These are phyloP conservation scores for Coniella vitis DNA, from an alignment of 2,329 filamentous ascomycete genomes.

Conservation along the genomic window DNA sequence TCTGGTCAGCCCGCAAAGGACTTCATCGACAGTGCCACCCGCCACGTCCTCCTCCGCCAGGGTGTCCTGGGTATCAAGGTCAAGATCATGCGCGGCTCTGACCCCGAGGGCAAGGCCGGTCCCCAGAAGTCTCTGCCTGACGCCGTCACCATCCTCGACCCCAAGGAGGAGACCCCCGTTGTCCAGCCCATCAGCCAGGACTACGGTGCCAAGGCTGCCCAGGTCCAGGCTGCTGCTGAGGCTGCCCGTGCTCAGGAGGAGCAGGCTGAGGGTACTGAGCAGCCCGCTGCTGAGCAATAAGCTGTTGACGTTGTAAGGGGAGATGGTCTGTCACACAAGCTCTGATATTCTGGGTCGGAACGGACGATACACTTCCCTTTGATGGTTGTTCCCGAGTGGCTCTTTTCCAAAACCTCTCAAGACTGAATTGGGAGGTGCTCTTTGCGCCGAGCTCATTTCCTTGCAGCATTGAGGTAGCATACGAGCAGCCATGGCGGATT, in stretches of 20 bases:
- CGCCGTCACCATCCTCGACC: conserved; percentile 98
- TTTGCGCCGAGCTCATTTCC: background rate
- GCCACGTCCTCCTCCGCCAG: conserved; percentile 99
- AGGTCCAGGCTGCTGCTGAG: conserved; percentile 58
- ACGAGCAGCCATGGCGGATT: conserved; percentile 5
- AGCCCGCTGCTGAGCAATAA: conserved; percentile 42
- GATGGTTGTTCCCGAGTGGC: conserved; percentile 1
- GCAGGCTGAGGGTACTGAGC: conserved; percentile 41
- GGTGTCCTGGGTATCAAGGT: conserved; percentile 99
- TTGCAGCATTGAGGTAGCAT: conserved; percentile 1
- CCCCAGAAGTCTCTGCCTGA: conserved; percentile 97
- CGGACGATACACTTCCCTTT: background rate
- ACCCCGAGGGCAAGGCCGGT: conserved; percentile 98
- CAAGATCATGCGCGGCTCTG: conserved; percentile 99
- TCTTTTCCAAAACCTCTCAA: background rate
- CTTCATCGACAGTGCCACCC: conserved; percentile 98
- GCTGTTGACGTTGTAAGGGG: conserved; percentile 18
- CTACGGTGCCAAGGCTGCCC: conserved; percentile 86
- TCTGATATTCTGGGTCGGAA: background rate
- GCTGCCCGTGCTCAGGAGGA: conserved; percentile 47
- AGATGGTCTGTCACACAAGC: conserved; percentile 8
- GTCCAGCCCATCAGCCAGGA: conserved; percentile 96
- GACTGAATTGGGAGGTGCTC: background rate
- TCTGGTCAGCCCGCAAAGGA: conserved; percentile 99
- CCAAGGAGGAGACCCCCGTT: conserved; percentile 97